phyloP scores from a whole-genome alignment of 345 rosid genomes.

The Adansonia digitata region DNA sequence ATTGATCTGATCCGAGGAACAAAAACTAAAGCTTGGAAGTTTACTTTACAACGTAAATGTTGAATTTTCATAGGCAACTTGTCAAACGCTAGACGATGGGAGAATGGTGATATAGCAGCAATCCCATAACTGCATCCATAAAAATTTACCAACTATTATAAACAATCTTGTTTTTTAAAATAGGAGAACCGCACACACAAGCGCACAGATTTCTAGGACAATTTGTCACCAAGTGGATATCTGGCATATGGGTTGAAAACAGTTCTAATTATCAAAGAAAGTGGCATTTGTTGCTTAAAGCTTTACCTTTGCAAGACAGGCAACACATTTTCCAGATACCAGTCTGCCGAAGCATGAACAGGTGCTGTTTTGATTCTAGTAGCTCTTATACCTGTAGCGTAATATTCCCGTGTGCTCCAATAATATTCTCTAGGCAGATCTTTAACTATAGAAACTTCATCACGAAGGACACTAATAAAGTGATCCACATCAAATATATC shows the following conservation, averaged over 20 bases:
- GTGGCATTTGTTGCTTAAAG: neutral
- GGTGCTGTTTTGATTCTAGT: constrained; percentile 94
- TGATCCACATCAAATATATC: constrained; percentile 92
- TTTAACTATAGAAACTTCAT: constrained; percentile 61
- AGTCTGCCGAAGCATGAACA: constrained; percentile 72
- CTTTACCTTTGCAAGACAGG: constrained; percentile 81
- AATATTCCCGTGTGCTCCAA: constrained; percentile 95
- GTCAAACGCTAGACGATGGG: constrained; percentile 88
- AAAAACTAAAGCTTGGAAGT: constrained; percentile 72
- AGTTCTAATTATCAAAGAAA: neutral
- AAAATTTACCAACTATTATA: neutral
- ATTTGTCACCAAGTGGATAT: neutral
- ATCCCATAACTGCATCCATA: constrained; percentile 65
- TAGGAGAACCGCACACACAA: neutral
- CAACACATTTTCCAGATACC: constrained; percentile 87
- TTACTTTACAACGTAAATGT: constrained; percentile 91
- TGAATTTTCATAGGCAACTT: constrained; percentile 63
- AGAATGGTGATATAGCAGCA: constrained; percentile 93
- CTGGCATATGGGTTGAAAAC: neutral
- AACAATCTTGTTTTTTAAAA: neutral
- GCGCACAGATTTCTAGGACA: neutral
- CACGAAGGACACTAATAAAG: constrained; percentile 48
- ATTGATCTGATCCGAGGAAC: constrained; percentile 53
- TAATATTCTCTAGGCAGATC: constrained; percentile 61
- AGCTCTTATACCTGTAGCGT: constrained; percentile 85